A percentile compares a stretch with the other conserved stretches of the same genome.
Evolutionary conservation across 2,329 filamentous ascomycete genomes (phyloP).

Genomic region (Sarocladium brachiariae): DNA sequence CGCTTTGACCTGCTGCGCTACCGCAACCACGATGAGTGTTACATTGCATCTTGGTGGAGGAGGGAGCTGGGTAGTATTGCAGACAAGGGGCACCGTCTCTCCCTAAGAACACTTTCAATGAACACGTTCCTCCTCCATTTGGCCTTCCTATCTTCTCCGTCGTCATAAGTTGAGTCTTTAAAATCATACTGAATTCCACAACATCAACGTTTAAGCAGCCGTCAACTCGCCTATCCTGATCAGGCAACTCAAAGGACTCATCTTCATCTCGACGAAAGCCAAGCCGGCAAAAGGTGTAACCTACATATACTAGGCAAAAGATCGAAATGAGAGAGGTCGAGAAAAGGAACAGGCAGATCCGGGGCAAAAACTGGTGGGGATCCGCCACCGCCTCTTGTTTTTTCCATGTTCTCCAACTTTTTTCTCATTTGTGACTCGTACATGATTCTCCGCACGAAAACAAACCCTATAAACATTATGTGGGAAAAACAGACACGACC

Average conservation of each 20-base stretch:
- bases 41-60: neutral
- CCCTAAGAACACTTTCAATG: neutral
- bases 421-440: neutral
- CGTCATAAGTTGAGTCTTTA: too few relatives aligned
- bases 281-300: constrained; percentile 5
- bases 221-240: neutral
- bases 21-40: too few relatives aligned
- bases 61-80: neutral
- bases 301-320: neutral
- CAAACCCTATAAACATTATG: neutral
- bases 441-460: constrained; percentile 4
- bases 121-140: too few relatives aligned
- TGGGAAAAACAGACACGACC: neutral
- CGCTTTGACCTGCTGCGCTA: too few relatives aligned
- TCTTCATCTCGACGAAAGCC: constrained; percentile 5
- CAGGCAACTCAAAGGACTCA: constrained; percentile 7
- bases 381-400: neutral
- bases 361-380: too few relatives aligned
- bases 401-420: constrained; percentile 5
- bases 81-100: too few relatives aligned
- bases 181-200: neutral
- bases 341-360: neutral
- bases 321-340: neutral
- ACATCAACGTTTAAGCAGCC: neutral
- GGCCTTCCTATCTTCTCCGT: too few relatives aligned